Evolutionary conservation across 2,329 filamentous ascomycete genomes (phyloP).

Genomic region (Xylaria sp.): DNA sequence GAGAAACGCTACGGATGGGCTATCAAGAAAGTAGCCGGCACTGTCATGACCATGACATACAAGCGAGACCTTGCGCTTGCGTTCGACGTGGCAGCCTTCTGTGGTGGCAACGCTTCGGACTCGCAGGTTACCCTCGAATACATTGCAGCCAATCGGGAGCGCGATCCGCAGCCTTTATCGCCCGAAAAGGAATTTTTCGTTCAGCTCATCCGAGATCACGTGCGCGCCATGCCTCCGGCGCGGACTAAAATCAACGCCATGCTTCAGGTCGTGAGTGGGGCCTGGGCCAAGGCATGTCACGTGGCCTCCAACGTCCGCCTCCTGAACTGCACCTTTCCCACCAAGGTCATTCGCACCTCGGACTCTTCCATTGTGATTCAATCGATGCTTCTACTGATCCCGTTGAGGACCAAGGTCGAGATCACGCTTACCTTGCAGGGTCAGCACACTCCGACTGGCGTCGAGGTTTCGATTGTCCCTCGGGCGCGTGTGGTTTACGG

Average conservation of each 20-base stretch:
- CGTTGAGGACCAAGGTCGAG: slow-evolving; percentile 64
- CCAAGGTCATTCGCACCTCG: slow-evolving; percentile 55
- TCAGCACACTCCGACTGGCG: slow-evolving; percentile 40
- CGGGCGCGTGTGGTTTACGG: slow-evolving; percentile 66
- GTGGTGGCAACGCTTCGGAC: slow-evolving; percentile 35
- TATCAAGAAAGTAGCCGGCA: slow-evolving; percentile 58
- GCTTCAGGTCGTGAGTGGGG: slow-evolving; percentile 52
- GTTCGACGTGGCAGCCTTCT: slow-evolving; percentile 62
- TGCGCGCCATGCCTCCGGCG: slow-evolving; percentile 56
- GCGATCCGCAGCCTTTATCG: slow-evolving; percentile 51
- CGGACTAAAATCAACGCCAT: slow-evolving; percentile 50
- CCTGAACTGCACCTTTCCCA: slow-evolving; percentile 60
- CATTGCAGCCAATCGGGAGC: slow-evolving; percentile 53
- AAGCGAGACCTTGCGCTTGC: slow-evolving; percentile 66
- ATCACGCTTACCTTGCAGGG: slow-evolving; percentile 53
- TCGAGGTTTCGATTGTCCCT: slow-evolving; percentile 50
- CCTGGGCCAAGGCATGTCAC: slow-evolving; percentile 60
- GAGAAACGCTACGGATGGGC: slow-evolving; percentile 67
- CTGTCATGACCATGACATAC: slow-evolving; percentile 68
- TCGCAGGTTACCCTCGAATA: slow-evolving; percentile 65
- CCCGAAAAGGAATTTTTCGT: slow-evolving; percentile 71
- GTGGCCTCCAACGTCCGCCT: slow-evolving; percentile 57
- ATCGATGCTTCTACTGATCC: slow-evolving; percentile 56
- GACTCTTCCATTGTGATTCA: slow-evolving; percentile 61
- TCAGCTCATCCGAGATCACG: slow-evolving; percentile 62